phyloP scores from a whole-genome alignment of 805 yeast genomes.

The Cyberlindnera xylosilytica region DNA sequence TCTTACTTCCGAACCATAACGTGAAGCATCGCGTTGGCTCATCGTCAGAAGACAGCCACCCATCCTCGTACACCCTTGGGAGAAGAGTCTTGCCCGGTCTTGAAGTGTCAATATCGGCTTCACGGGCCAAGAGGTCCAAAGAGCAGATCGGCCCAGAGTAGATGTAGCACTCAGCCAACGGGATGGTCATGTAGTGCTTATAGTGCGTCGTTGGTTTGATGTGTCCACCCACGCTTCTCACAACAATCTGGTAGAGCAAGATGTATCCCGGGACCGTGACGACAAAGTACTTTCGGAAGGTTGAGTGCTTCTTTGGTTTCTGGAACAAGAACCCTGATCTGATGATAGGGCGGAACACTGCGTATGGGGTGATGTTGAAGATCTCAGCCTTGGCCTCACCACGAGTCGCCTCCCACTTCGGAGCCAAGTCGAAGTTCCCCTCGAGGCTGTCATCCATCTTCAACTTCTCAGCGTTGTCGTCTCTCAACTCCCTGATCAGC shows the following conservation, averaged over 20 bases:
- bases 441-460: constrained; percentile 56
- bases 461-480: constrained; percentile 43
- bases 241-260: constrained; percentile 49
- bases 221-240: constrained; percentile 44
- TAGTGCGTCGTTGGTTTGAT: constrained; percentile 47
- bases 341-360: constrained; percentile 58
- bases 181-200: constrained; percentile 53
- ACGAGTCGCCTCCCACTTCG: constrained; percentile 53
- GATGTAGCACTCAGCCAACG: constrained; percentile 66
- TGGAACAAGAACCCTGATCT: constrained; percentile 66
- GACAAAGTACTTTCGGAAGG: constrained; percentile 59
- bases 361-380: constrained; percentile 53
- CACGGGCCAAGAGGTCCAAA: constrained; percentile 49
- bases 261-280: constrained; percentile 70
- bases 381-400: constrained; percentile 51
- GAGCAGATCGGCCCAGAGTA: constrained; percentile 67
- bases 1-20: constrained; percentile 74
- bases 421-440: constrained; percentile 41
- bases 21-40: constrained; percentile 77
- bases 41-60: constrained; percentile 80
- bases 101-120: constrained; percentile 39
- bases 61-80: constrained; percentile 77
- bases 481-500: constrained; percentile 30
- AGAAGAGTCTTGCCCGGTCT: constrained; percentile 54
- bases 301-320: constrained; percentile 65